Evolutionary conservation across 2,329 filamentous ascomycete genomes (phyloP).

Genomic region (Nothophaeocryptopus gaeumannii): DNA sequence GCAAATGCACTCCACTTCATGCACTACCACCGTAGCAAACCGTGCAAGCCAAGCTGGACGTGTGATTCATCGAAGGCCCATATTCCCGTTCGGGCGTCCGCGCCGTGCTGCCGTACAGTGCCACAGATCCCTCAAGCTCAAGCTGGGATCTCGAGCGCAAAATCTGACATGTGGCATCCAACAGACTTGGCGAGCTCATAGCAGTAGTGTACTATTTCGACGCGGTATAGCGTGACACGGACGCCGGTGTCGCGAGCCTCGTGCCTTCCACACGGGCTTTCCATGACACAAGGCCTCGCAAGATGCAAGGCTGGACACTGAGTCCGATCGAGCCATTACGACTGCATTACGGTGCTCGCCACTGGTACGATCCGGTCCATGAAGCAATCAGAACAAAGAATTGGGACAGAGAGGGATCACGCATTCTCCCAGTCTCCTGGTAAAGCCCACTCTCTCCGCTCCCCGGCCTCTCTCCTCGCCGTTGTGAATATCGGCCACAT

Average conservation of each 20-base stretch:
- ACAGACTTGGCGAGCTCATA: background rate
- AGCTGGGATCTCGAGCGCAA: constrained; percentile 6
- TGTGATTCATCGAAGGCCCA: constrained; percentile 4
- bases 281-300: constrained; percentile 17
- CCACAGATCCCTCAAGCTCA: constrained; percentile 7
- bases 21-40: constrained; percentile 14
- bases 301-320: background rate
- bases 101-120: constrained; percentile 10
- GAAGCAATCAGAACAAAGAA: background rate
- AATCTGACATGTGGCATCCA: constrained; percentile 5
- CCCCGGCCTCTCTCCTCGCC: no score
- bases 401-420: no score
- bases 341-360: no score
- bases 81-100: constrained; percentile 7
- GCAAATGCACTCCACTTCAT: constrained; percentile 13
- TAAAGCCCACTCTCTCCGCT: no score
- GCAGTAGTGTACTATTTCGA: no score
- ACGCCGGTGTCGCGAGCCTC: background rate
- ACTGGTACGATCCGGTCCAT: background rate
- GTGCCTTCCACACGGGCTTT: constrained; percentile 13
- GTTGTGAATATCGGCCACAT: no score
- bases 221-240: constrained; percentile 1
- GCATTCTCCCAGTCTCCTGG: no score
- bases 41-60: constrained; percentile 7
- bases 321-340: no score